phyloP scores from a whole-genome alignment of 2,329 filamentous ascomycete species.

The Achaetomium macrosporum region DNA sequence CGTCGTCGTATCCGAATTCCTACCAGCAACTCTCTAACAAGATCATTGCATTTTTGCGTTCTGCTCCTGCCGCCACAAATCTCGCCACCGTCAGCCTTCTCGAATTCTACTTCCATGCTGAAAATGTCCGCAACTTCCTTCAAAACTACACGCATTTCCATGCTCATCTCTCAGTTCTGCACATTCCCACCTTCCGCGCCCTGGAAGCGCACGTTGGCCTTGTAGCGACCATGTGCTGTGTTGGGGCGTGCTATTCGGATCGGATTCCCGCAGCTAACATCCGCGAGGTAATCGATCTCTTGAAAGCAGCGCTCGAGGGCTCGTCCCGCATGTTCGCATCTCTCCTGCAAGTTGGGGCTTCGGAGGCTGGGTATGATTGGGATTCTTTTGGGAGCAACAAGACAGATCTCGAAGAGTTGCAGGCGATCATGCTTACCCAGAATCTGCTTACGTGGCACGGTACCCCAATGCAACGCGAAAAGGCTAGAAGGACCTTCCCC shows the following conservation, averaged over 20 bases:
- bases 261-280: slow-evolving; percentile 54
- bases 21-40: slow-evolving; percentile 50
- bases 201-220: slow-evolving; percentile 61
- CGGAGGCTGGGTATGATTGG: slow-evolving; percentile 35
- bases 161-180: slow-evolving; percentile 66
- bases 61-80: slow-evolving; percentile 51
- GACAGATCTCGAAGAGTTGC: slow-evolving; percentile 58
- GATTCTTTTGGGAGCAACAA: slow-evolving; percentile 31
- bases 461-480: slow-evolving; percentile 57
- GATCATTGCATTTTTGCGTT: slow-evolving; percentile 52
- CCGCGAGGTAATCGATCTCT: slow-evolving; percentile 61
- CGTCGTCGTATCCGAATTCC: slow-evolving; percentile 42
- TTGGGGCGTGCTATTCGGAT: slow-evolving; percentile 70
- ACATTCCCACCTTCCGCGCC: slow-evolving; percentile 65
- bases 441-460: slow-evolving; percentile 65
- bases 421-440: slow-evolving; percentile 58
- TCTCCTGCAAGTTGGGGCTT: slow-evolving; percentile 35
- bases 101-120: slow-evolving; percentile 57
- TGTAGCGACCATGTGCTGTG: slow-evolving; percentile 63
- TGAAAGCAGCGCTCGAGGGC: slow-evolving; percentile 53
- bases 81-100: slow-evolving; percentile 45
- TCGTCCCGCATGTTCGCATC: slow-evolving; percentile 47
- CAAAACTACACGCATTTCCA: slow-evolving; percentile 67
- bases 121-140: slow-evolving; percentile 66
- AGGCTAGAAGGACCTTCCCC: slow-evolving; percentile 54